phyloP scores from a whole-genome alignment of 768 basidiomycete genomes.

The Leccinum longicurvipes region DNA sequence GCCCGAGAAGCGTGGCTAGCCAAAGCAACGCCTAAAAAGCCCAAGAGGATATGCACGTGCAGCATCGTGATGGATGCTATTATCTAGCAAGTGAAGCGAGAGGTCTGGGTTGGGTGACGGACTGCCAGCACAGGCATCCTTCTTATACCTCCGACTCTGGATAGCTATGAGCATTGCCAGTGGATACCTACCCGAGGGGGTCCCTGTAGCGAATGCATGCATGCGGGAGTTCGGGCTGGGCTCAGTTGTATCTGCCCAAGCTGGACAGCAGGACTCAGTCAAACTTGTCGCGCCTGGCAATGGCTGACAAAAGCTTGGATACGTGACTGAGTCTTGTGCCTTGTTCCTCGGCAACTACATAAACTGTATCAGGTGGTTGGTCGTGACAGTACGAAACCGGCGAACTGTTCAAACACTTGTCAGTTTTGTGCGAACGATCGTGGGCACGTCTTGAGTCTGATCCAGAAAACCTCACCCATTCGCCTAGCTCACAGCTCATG shows the following conservation, averaged over 20 bases:
- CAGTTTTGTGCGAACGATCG: too few relatives aligned
- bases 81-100: not conserved
- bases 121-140: not conserved
- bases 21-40: slow-evolving; percentile 2
- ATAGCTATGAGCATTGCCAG: not conserved
- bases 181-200: not conserved
- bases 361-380: too few relatives aligned
- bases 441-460: too few relatives aligned
- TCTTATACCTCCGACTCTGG: not conserved
- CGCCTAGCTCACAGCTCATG: too few relatives aligned
- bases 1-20: not conserved
- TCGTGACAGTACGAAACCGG: too few relatives aligned
- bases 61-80: slow-evolving; percentile 1
- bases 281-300: not conserved
- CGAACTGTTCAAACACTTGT: too few relatives aligned
- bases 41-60: not conserved
- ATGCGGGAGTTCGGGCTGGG: not conserved
- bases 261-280: not conserved
- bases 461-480: too few relatives aligned
- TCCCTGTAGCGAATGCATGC: not conserved
- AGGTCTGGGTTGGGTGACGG: not conserved
- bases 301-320: not conserved
- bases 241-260: not conserved
- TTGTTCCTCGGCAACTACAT: too few relatives aligned
- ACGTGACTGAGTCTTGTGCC: not conserved